Evolutionary conservation across 164 flowering plant species (phyloP), one percentile per base, ranked within the genome.

Genomic region (Macadamia tetraphylla): DNA sequence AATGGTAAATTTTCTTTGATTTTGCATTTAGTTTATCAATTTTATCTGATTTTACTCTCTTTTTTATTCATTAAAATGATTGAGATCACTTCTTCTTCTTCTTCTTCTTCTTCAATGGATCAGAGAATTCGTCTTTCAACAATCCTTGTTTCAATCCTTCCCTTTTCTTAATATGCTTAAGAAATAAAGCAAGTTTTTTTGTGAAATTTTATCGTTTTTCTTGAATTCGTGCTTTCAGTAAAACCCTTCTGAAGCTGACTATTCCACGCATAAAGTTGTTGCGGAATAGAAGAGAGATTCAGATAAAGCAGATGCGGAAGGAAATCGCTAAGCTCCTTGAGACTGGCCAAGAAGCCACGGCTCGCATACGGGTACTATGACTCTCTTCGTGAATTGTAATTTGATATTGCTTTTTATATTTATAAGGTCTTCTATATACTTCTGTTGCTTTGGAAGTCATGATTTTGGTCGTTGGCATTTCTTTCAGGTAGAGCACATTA

Each of bases 261-360:
- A 89, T 91, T 55, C 98, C 98, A 2, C 85, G 98, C 6, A 91
- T 93, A 58, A 93, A 91, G 83, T 69, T 93, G 72, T 74, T 93
- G 74, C 82, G 98, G 78, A 93, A 93, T 74, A 77, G 94, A 56
- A 86, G 94, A 75, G 96, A 89, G 83, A 74, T 87, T 77, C 97
- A 89, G 82, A 71, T 93, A 48, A 91, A 82, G 85, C 88, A 91
- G 75, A 91, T 93, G 98, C 84, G 97, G 6, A 79, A 81, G 17
- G 97, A 93, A 70, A 91, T 93, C 63, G 94, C 98, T 44, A 93
- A 89, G 85, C 94, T 93, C 67, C 92, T 93, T 58, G 89, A 88
- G 80, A 87, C 87, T 69, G 97, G 97, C 55, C 97, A 93, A 82
- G 98, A 93, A 78, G 97, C 97, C 18, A 93, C 98, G 15, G 98